A percentile compares a stretch with the other conserved stretches of the same genome.
phyloP scores from a whole-genome alignment of 2,329 filamentous ascomycete species.

The Monosporascus sp. region DNA sequence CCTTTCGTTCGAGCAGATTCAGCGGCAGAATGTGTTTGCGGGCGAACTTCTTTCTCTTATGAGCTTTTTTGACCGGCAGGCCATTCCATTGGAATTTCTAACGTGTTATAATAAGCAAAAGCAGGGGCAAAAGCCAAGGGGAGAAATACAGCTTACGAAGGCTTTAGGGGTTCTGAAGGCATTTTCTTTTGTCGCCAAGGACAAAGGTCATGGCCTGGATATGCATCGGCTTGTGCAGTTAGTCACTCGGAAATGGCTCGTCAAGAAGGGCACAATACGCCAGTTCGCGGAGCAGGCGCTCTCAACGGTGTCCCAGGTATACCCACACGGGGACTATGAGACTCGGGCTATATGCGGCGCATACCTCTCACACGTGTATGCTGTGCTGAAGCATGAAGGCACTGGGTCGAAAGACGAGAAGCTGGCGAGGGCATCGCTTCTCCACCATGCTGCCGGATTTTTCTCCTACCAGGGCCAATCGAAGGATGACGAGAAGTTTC shows the following conservation, averaged over 20 bases:
- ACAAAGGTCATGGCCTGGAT: conserved; percentile 24
- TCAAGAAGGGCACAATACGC: conserved; percentile 18
- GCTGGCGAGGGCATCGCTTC: not conserved
- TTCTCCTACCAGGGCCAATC: too few species aligned
- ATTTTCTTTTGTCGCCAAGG: conserved; percentile 30
- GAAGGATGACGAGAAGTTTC: too few species aligned
- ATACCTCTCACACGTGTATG: not conserved
- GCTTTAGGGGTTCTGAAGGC: conserved; percentile 26
- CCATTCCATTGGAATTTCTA: conserved; percentile 11
- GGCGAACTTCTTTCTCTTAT: conserved; percentile 39
- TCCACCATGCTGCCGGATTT: not conserved
- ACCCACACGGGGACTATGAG: conserved; percentile 22
- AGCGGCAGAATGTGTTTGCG: conserved; percentile 25
- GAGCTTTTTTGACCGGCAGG: conserved; percentile 40
- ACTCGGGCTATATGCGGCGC: conserved; percentile 16
- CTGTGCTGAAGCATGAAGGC: not conserved
- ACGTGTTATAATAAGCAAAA: conserved; percentile 25
- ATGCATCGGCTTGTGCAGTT: conserved; percentile 40
- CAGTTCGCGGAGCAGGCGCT: conserved; percentile 25
- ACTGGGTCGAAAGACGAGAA: not conserved
- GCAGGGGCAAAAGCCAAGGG: conserved; percentile 10
- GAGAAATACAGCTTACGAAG: conserved; percentile 17
- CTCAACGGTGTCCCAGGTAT: conserved; percentile 17
- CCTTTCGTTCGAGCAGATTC: conserved; percentile 30
- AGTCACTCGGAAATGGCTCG: conserved; percentile 29